Evolutionary conservation across 2,329 filamentous ascomycete genomes (phyloP), one percentile per base, ranked within the genome.

Genomic region (Tolypocladium tundrense): DNA sequence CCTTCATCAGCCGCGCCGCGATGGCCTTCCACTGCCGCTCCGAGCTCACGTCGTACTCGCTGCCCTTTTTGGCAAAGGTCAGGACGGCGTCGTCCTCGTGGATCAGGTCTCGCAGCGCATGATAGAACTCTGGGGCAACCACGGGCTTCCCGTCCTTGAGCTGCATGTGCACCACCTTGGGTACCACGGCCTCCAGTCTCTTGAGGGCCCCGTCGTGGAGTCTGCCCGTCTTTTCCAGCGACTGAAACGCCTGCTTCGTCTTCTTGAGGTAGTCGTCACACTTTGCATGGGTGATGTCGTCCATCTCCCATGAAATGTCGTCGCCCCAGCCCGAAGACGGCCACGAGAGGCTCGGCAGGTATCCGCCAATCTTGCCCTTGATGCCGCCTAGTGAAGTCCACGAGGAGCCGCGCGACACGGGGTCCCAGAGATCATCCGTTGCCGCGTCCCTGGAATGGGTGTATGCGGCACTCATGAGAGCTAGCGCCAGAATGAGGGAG

Each of bases 51-150:
- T 73, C 66, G 24, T 70, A 72, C n/a, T 67, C 68, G 19, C 74
- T 65, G 2, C 69, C 66, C 3, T 70, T 67, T 37, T 73, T 72
- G 41, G 80, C 73, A 3, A 82, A 63, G 3, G 72, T 77, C 42
- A 83, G 66, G 43, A 84, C 74, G 37, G 72, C 70, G 2, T 72
- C 72, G 50, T 82, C 80, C 1, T 73, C 68, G 24, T 72, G 72
- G 53, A 88, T 79, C 58, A 79, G 75, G 56, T 80, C 78, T 31
- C 77, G 75, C 10, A 91, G 68, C 0, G 86, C 87, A 58, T 82
- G 75, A 81, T 84, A 91, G 60, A 91, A 88, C 3, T 84, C 78
- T 31, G 82, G 75, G 0, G 80, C 73, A 19, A 90, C 79, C 27
- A 80, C 71, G 0, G 75, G 70, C 11, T 79, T 76, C 16, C 85